Evolutionary conservation across 2,329 filamentous ascomycete genomes (phyloP), one percentile per base, ranked within the genome.

Genomic region (Cercospora zeae-maydis): DNA sequence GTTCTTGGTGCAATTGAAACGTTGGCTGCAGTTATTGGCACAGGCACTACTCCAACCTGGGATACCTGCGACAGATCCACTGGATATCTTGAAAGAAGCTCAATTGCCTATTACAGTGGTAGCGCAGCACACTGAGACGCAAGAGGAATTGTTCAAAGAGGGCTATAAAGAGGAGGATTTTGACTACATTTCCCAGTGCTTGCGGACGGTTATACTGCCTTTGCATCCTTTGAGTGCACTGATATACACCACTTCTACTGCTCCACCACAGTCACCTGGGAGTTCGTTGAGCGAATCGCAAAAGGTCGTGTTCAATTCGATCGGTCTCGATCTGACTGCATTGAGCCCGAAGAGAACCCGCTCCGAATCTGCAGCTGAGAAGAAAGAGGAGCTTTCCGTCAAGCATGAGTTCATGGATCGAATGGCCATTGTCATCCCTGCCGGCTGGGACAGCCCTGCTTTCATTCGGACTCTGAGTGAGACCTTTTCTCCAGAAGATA

Each of bases 361-460:
- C 96, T 57, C 64, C 11, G 55, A 63, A 37, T 62, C 59, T 33
- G 66, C 61, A 21, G 61, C 53, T 27, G 57, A 64, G 30, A 72
- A 71, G 62, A 68, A 70, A 54, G 72, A 74, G 42, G 72, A 75
- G 49, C 85, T 91, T 72, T 86, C 89, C 24, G 82, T 96, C 24
- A 95, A 92, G 78, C 90, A 77, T 57, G 75, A 76, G 39, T 74
- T 77, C 39, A 75, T 76, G 51, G 74, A 76, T 57, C 70, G 95
- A 95, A 78, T 85, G 93, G 96, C 96, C 81, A 93, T 99, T 59
- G 83, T 97, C 4, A 90, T 99, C 0, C 93, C 93, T 1, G 90
- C 93, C 14, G 97, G 97, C 75, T 99, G 95, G 95, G 95, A 99
- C 77, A 97, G 93, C 0, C 97, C 92, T 91, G 93, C 92, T 63